Percentiles rank a stretch among this genome's conserved stretches.
phyloP scores from a whole-genome alignment of 441 rosid species.

The Syzygium syzygioides region DNA sequence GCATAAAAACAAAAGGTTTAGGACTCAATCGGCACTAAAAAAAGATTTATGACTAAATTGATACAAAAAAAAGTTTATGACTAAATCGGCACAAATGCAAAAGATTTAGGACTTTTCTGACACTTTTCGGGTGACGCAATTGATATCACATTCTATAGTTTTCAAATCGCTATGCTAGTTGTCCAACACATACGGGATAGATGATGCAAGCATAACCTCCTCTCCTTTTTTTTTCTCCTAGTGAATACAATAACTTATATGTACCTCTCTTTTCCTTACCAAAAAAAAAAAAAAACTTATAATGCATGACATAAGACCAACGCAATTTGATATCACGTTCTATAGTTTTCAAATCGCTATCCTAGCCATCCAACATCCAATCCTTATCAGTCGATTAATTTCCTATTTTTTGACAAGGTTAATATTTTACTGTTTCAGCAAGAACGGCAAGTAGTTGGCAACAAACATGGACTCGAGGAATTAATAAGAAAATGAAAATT shows the following conservation, averaged over 20 bases:
- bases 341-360: neutral
- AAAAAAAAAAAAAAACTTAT: no score
- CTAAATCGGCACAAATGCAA: no score
- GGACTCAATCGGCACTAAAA: no score
- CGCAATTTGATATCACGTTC: neutral
- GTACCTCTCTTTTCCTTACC: no score
- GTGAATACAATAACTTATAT: no score
- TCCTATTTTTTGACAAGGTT: neutral
- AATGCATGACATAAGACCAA: neutral
- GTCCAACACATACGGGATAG: neutral
- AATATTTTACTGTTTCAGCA: neutral
- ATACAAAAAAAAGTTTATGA: no score
- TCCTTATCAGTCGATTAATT: neutral
- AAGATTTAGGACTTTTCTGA: no score
- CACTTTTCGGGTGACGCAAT: neutral
- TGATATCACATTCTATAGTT: neutral
- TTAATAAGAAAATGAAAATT: neutral
- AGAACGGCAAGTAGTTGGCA: neutral
- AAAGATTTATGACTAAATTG: no score
- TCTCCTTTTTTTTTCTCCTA: no score
- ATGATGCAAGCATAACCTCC: no score
- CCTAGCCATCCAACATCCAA: neutral
- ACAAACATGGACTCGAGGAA: neutral
- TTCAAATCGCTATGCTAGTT: neutral
- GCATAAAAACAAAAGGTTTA: no score